Base-by-base conservation (phyloP, 148 eudicot genomes). In the Dysphania ambrosioides region DNA sequence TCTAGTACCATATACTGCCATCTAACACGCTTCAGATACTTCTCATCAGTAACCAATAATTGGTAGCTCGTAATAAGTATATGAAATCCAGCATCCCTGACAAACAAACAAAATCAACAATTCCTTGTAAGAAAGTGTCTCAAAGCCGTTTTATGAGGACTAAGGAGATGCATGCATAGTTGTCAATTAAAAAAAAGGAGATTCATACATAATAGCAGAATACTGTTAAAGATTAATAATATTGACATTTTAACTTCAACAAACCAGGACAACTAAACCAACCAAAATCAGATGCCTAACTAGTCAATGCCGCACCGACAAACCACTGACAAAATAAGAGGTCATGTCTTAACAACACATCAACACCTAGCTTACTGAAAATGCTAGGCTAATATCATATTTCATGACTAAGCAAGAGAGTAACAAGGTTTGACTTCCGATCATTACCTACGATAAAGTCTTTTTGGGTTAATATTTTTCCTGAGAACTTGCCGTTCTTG, bases 1-100 rank as follows among this genome's bases (percentile, higher is more conserved):
- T 95, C 98, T 71, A 95, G 79, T 51, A 94, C 97, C 98, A 95
- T 95, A 81, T 90, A 95, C 81, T 95, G 97, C 98, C 98, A 95
- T 83, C 86, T 95, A 55, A 95, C 93, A 83, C 98, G 97, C 68
- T 91, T 88, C 73, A 95, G 86, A 79, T 84, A 90, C 82, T 95
- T 95, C 85, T 92, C 98, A 79, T 95, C 98, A 76, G 96, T 79
- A 68, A 95, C 98, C 78, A 95, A 86, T 67, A 95, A 83, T 70
- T 92, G 97, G 78, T 95, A 95, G 84, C 97, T 95, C 69, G 98
- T 95, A 76, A 95, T 87, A 77, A 92, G 96, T 76, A 95, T 95
- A 85, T 95, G 98, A 86, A 95, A 95, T 70, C 92, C 90, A 78
- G 98, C 90, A 44, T 93, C 97, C 93, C 98, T 93, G 78, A 68